Conservation (phyloP, 1,284 basidiomycete species). For the Schizophyllum amplum region DNA sequence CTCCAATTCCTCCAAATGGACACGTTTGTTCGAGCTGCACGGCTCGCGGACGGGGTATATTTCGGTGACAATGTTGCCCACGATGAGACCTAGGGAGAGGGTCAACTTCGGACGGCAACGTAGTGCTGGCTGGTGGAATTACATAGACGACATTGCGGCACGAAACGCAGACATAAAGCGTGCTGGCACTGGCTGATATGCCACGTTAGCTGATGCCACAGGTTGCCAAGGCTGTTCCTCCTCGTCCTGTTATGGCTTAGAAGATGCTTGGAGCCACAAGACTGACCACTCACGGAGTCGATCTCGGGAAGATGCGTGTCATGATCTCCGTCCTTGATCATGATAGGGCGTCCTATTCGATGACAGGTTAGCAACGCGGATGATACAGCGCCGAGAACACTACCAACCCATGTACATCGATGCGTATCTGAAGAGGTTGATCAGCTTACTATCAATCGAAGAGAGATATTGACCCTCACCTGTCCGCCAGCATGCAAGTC, state of each 20-base stretch:
- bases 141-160: constrained; percentile 55
- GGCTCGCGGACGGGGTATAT: constrained; percentile 66
- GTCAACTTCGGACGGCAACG: constrained; percentile 2
- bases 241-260: constrained; percentile 32
- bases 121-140: constrained; percentile 14
- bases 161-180: constrained; percentile 53
- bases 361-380: background rate
- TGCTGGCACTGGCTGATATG: constrained; percentile 37
- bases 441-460: constrained; percentile 1
- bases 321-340: constrained; percentile 68
- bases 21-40: constrained; percentile 35
- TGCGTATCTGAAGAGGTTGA: constrained; percentile 39
- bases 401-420: constrained; percentile 60
- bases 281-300: constrained; percentile 31
- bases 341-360: constrained; percentile 50
- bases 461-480: constrained; percentile 33
- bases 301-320: constrained; percentile 62
- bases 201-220: constrained; percentile 28
- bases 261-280: constrained; percentile 1
- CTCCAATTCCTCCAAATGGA: constrained; percentile 50
- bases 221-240: constrained; percentile 53
- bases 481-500: constrained; percentile 67
- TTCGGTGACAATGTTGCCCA: constrained; percentile 58
- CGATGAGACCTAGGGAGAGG: constrained; percentile 41
- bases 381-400: background rate